phyloP scores from a whole-genome alignment of 1,139 yeast species.

The Kurtzmaniella quercitrusa region DNA sequence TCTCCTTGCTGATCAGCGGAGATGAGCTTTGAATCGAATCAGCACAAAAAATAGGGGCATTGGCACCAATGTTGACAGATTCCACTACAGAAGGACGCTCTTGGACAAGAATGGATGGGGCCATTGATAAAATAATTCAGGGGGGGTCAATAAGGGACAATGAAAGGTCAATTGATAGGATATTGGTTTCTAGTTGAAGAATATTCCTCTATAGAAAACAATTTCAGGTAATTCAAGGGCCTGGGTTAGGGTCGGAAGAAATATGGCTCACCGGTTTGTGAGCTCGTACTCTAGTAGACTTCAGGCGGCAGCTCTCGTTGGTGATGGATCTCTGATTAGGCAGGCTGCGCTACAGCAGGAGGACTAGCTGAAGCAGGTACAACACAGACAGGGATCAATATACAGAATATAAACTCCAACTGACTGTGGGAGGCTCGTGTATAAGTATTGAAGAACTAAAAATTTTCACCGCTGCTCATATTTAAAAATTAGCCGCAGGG shows the following conservation, averaged over 20 bases:
- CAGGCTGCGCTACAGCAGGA: constrained; percentile 3
- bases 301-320: constrained; percentile 53
- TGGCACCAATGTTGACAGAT: background rate
- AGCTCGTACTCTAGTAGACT: constrained; percentile 24
- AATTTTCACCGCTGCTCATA: background rate
- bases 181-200: background rate
- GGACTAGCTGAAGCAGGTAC: constrained; percentile 1
- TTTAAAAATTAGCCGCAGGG: background rate
- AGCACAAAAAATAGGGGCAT: background rate
- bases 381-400: constrained; percentile 1
- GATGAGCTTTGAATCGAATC: background rate
- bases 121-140: background rate
- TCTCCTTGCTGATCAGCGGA: background rate
- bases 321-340: constrained; percentile 3
- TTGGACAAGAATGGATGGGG: constrained; percentile 1
- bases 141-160: too few species aligned
- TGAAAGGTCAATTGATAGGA: too few species aligned
- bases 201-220: background rate
- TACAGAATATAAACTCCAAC: constrained; percentile 1
- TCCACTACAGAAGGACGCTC: background rate
- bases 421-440: constrained; percentile 3
- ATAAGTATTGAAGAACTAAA: background rate
- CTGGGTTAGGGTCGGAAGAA: constrained; percentile 4
- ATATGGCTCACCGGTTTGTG: constrained; percentile 29
- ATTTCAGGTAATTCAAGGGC: constrained; percentile 7